phyloP scores from a whole-genome alignment of 176 grass and related monocot species.

The Calamus simplicifolius region DNA sequence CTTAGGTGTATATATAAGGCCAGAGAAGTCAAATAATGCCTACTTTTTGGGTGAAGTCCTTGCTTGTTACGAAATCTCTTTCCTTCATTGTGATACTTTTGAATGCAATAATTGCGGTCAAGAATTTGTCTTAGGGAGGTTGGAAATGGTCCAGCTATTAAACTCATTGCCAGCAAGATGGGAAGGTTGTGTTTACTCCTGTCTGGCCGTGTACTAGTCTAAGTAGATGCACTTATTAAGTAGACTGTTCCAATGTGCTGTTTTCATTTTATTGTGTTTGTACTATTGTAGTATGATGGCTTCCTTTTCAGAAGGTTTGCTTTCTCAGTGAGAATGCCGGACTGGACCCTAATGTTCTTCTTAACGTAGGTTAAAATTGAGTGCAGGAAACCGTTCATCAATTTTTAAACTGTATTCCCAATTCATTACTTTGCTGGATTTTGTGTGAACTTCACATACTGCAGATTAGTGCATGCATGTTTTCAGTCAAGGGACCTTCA shows the following conservation, averaged over 20 bases:
- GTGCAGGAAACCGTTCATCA: not conserved
- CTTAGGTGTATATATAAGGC: too few relatives aligned
- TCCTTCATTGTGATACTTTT: not conserved
- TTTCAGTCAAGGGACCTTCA: conserved; percentile 74
- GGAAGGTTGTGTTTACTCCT: conserved; percentile 44
- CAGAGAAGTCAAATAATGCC: too few relatives aligned
- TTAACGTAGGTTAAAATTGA: conserved; percentile 44
- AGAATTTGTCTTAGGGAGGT: conserved; percentile 81
- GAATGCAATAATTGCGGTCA: conserved; percentile 25
- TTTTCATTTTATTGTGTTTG: not conserved
- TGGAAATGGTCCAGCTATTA: conserved; percentile 87
- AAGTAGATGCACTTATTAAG: not conserved
- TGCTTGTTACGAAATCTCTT: too few relatives aligned
- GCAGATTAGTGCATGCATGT: conserved; percentile 86
- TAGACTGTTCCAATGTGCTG: not conserved
- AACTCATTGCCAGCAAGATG: conserved; percentile 94
- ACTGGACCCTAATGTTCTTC: conserved; percentile 60
- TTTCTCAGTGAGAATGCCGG: conserved; percentile 70
- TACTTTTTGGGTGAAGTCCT: too few relatives aligned
- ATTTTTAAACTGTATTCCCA: not conserved
- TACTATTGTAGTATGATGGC: conserved; percentile 82
- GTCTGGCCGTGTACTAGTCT: not conserved
- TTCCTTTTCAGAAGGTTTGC: conserved; percentile 82
- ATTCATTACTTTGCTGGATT: not conserved
- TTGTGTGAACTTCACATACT: conserved; percentile 1